These are phyloP conservation scores for Taphrina wiesneri DNA, from an alignment of 1,139 yeast species.

Conservation along the genomic window DNA sequence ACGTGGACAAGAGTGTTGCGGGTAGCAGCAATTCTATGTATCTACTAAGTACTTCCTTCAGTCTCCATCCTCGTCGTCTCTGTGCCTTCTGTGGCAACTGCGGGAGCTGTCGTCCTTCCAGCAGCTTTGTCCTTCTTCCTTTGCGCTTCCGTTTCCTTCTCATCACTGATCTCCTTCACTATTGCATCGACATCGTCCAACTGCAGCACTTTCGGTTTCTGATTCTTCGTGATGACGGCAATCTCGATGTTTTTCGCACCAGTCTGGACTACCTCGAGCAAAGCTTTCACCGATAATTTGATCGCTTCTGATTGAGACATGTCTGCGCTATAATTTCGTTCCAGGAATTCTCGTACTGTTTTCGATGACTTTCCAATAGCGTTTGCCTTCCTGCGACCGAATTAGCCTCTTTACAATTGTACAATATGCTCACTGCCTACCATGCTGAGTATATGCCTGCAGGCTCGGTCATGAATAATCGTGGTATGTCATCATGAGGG, in stretches of 20 bases:
- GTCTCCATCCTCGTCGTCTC: conserved; percentile 28
- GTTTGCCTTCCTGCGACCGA: conserved; percentile 64
- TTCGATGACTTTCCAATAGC: conserved; percentile 95
- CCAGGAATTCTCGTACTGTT: conserved; percentile 93
- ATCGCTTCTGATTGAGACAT: conserved; percentile 73
- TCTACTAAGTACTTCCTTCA: conserved; percentile 2
- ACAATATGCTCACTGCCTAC: conserved; percentile 45
- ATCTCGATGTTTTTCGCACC: conserved; percentile 96
- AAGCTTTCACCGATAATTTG: conserved; percentile 77
- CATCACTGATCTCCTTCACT: conserved; percentile 84
- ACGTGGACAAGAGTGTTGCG: neutral
- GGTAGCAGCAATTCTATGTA: too few relatives aligned
- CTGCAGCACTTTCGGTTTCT: conserved; percentile 50
- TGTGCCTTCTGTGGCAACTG: conserved; percentile 8
- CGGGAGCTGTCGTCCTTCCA: conserved; percentile 18
- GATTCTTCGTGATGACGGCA: conserved; percentile 75
- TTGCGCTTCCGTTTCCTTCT: conserved; percentile 86
- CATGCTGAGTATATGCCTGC: conserved; percentile 98
- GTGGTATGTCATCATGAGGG: conserved; percentile 75
- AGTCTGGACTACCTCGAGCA: conserved; percentile 94
- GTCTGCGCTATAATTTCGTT: conserved; percentile 79
- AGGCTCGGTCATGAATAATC: conserved; percentile 92
- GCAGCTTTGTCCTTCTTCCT: conserved; percentile 57
- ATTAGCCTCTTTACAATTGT: neutral
- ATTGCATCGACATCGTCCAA: conserved; percentile 73